These are phyloP conservation scores for Colletotrichum tanaceti DNA, from an alignment of 2,329 filamentous ascomycete genomes.

Conservation along the genomic window DNA sequence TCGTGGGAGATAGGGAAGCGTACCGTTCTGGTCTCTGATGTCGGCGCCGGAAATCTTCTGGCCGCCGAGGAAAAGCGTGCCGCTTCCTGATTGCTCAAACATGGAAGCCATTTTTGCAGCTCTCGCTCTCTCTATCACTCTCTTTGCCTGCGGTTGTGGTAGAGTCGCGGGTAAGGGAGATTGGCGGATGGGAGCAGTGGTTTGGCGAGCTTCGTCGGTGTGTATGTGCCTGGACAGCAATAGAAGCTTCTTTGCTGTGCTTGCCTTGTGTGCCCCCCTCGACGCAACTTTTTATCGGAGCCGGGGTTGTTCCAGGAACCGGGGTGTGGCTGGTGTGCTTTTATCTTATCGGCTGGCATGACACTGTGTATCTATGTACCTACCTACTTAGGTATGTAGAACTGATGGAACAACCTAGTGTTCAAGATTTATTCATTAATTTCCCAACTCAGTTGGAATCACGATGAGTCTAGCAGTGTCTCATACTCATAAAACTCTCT, in stretches of 20 bases:
- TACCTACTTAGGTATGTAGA: not conserved
- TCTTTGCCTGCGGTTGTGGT: conserved; percentile 25
- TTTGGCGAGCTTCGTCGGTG: conserved; percentile 36
- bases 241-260: conserved; percentile 42
- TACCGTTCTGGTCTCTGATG: conserved; percentile 96
- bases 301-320: conserved; percentile 41
- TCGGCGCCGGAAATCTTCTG: conserved; percentile 97
- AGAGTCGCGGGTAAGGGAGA: conserved; percentile 33
- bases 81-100: conserved; percentile 94
- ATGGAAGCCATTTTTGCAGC: conserved; percentile 81
- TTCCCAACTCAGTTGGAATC: accelerated
- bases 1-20: conserved; percentile 41
- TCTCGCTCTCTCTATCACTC: conserved; percentile 2
- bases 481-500: too few species aligned
- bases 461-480: too few species aligned
- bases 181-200: conserved; percentile 23
- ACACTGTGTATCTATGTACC: not conserved
- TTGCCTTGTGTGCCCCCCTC: conserved; percentile 34
- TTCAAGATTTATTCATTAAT: too few species aligned
- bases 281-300: conserved; percentile 42
- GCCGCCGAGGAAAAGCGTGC: conserved; percentile 95
- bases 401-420: not conserved
- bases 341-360: conserved; percentile 17
- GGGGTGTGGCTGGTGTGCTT: conserved; percentile 36
- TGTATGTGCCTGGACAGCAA: conserved; percentile 40